Conservation (phyloP, 2,329 filamentous ascomycete species). For the Dryadomyces sulphureus region DNA sequence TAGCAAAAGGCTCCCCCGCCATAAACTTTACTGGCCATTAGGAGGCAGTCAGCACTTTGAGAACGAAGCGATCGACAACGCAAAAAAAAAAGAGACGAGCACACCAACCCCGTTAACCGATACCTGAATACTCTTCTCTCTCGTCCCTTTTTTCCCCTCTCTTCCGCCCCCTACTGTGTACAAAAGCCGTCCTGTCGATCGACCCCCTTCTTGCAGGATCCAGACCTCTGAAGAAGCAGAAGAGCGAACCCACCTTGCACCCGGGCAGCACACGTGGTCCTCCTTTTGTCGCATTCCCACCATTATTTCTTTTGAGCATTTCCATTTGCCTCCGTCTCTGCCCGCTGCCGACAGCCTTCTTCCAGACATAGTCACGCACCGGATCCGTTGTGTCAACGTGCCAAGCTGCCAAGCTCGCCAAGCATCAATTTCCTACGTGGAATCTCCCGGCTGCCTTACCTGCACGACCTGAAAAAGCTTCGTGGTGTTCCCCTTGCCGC, state of each 20-base stretch:
- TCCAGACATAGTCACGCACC: not conserved
- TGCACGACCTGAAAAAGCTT: not conserved
- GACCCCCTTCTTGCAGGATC: no score
- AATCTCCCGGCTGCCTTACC: not conserved
- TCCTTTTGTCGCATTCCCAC: not conserved
- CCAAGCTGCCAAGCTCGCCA: constrained; percentile 4
- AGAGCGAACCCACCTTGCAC: not conserved
- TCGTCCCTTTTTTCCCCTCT: not conserved
- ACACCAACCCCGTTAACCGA: not conserved
- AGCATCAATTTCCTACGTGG: not conserved
- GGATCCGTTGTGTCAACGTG: not conserved
- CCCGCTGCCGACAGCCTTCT: not conserved
- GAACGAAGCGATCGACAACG: not conserved
- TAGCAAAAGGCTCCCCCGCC: not conserved
- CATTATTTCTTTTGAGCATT: not conserved
- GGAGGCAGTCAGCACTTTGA: not conserved
- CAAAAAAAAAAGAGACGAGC: not conserved
- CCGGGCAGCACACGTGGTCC: not conserved
- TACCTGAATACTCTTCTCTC: not conserved
- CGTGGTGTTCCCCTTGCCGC: not conserved
- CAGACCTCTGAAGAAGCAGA: not conserved
- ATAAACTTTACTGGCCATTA: no score
- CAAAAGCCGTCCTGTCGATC: no score
- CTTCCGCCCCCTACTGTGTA: no score
- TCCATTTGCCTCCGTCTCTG: not conserved